Percentiles rank a stretch among this genome's conserved stretches.
These are phyloP conservation scores for Trametes gibbosa DNA, from an alignment of 768 basidiomycete genomes.

Conservation along the genomic window DNA sequence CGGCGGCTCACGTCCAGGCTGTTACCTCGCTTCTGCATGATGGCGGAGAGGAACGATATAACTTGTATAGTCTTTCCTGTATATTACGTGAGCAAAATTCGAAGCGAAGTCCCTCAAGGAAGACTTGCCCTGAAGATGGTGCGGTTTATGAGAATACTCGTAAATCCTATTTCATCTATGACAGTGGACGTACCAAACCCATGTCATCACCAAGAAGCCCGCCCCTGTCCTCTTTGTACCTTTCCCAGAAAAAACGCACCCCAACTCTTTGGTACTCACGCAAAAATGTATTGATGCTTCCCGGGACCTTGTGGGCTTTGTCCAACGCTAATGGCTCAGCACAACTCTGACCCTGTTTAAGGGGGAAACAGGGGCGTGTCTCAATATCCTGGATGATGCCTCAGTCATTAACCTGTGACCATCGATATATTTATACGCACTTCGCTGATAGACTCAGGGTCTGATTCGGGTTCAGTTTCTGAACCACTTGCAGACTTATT, in stretches of 20 bases:
- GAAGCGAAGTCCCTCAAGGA: not conserved
- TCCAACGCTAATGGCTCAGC: conserved; percentile 54
- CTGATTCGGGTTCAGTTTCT: conserved; percentile 45
- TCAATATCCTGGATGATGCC: conserved; percentile 34
- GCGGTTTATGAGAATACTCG: not conserved
- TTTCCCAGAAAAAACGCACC: conserved; percentile 73
- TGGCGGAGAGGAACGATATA: conserved; percentile 83
- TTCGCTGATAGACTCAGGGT: conserved; percentile 7
- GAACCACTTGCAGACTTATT: conserved; percentile 16
- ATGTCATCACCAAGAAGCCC: conserved; percentile 95
- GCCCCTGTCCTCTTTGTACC: conserved; percentile 66
- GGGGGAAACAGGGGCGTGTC: conserved; percentile 55
- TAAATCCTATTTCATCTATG: not conserved
- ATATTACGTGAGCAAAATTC: not conserved
- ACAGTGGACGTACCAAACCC: conserved; percentile 57
- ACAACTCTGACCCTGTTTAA: conserved; percentile 40
- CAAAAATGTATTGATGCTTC: conserved; percentile 79
- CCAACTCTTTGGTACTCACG: conserved; percentile 91
- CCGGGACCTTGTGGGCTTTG: conserved; percentile 51
- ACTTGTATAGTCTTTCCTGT: conserved; percentile 93
- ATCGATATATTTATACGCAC: not conserved
- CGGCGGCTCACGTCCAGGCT: conserved; percentile 64
- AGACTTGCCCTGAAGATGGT: not conserved
- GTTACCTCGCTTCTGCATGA: conserved; percentile 82
- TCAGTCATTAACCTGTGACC: too few relatives aligned